Evolutionary conservation across 2,329 filamentous ascomycete species (phyloP), one percentile per base, ranked within the genome.

Genomic region (Pseudogymnoascus pannorum): DNA sequence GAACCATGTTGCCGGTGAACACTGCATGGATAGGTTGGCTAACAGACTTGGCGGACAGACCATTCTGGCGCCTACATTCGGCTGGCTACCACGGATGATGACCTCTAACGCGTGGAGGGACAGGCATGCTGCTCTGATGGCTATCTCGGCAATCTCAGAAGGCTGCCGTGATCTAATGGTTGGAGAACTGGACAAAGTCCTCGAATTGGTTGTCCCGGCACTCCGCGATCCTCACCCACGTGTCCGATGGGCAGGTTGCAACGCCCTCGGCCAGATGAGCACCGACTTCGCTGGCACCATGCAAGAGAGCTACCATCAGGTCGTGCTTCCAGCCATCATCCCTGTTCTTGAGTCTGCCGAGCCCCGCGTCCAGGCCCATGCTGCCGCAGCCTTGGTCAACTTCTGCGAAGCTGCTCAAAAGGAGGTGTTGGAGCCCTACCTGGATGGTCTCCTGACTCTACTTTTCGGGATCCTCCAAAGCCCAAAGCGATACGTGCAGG

Each of bases 341-440:
- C 92, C 93, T 1, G 93, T 97, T 0, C 82, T 99, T 5, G 85
- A 92, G 70, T 95, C 92, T 1, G 83, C 91, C 1, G 93, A 99
- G 74, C 90, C 92, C 16, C 88, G 94, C 63, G 94, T 99, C 64
- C 95, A 97, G 77, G 93, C 94, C 2, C 94, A 99, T 72, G 94
- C 94, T 8, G 94, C 94, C 14, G 94, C 94, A n/a, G 94, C 94
- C 5, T 82, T 99, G 11, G 94, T 99, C 71, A 99, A 99, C 78
- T 99, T 99, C 75, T 99, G 94, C 74, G 94, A 99, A 74, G 94
- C 97, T 76, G 93, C 94, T 0, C 93, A 99, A 75, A 96, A 96
- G 77, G 84, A 84, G 60, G 88, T 91, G 18, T 81, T 99, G 14
- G 92, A 96, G 74, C 93, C 94, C 11, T 97, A 97, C 72, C 85